Evolutionary conservation across 139 green algal species (phyloP), one percentile per base, ranked within the genome.

Genomic region (Pycnococcus provasolii): DNA sequence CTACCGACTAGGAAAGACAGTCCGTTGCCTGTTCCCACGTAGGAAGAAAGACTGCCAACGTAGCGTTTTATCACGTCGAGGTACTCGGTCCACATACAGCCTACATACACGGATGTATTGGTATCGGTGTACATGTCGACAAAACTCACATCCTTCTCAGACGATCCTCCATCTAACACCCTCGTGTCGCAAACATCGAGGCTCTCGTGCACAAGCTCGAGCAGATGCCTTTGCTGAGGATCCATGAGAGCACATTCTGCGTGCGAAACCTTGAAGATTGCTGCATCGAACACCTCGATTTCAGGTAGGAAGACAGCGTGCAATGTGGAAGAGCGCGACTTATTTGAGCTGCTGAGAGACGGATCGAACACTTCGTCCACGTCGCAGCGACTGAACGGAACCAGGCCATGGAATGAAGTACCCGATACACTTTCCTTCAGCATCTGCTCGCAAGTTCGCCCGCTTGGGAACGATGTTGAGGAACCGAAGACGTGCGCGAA

Each of bases 201-300:
- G 26, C 26, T 26, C 26, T 26, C 26, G 26, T 26, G 26, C 26
- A 26, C 26, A 26, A 26, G 26, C 26, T 72, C 68, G 60, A 91
- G 76, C 53, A 94, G 72, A 44, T 90, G 62, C 1, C 87, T 77
- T 75, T 93, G 87, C 72, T 94, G 87, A 1, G 87, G 81, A 66
- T 93, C 87, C 80, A 93, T 88, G 4, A 82, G 68, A n/a, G 74
- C 67, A 0, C 85, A 77, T 62, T 94, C 87, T 1, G 76, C 68
- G 0, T 59, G 5, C 0, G 70, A 69, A 46, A 93, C 68, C 4
- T 79, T 79, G 76, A 89, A 89, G 6, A 78, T 13, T 26, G 37
- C 2, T 1, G 67, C 43, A 45, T 86, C 82, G 67, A 90, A 89
- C 7, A 55, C 8, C 6, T 87, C 85, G 15, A 87, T 71, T 2